Evolutionary conservation across 169 alveolate genomes (phyloP).

Genomic region (Plasmodium falciparum): DNA sequence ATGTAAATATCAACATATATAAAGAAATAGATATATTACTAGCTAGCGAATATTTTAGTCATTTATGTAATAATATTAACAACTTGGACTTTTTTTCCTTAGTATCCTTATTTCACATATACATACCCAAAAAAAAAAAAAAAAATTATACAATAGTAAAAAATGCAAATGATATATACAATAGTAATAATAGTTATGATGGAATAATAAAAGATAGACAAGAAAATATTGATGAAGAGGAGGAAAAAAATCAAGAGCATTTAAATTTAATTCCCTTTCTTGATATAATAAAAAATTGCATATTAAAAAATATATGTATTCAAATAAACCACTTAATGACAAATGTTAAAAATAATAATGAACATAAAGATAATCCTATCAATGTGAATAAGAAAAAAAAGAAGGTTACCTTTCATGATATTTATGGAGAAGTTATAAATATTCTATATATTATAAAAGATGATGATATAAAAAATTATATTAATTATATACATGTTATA

Average conservation of each 20-base stretch:
- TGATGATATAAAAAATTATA: constrained; percentile 14
- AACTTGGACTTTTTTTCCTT: constrained; percentile 28
- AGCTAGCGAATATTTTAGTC: too few relatives aligned
- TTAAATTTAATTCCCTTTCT: constrained; percentile 8
- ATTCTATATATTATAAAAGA: constrained; percentile 30
- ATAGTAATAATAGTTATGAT: too few relatives aligned
- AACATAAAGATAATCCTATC: constrained; percentile 1
- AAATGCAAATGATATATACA: too few relatives aligned
- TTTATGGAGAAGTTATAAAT: constrained; percentile 41
- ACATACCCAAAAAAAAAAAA: constrained; percentile 1
- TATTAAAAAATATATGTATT: constrained; percentile 29
- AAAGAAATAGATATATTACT: too few relatives aligned
- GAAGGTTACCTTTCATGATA: constrained; percentile 18
- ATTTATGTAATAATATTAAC: constrained; percentile 12
- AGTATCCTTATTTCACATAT: constrained; percentile 11
- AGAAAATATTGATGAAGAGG: too few relatives aligned
- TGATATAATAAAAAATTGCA: constrained; percentile 8
- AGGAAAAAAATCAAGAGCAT: background rate
- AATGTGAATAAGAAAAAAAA: background rate
- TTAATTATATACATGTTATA: constrained; percentile 23
- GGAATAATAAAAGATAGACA: too few relatives aligned
- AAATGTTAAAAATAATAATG: constrained; percentile 7
- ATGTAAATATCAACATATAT: too few relatives aligned
- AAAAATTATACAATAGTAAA: too few relatives aligned
- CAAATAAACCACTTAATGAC: constrained; percentile 16